These are phyloP conservation scores for Aspergillus alliaceus DNA, from an alignment of 2,329 filamentous ascomycete species.

Conservation along the genomic window DNA sequence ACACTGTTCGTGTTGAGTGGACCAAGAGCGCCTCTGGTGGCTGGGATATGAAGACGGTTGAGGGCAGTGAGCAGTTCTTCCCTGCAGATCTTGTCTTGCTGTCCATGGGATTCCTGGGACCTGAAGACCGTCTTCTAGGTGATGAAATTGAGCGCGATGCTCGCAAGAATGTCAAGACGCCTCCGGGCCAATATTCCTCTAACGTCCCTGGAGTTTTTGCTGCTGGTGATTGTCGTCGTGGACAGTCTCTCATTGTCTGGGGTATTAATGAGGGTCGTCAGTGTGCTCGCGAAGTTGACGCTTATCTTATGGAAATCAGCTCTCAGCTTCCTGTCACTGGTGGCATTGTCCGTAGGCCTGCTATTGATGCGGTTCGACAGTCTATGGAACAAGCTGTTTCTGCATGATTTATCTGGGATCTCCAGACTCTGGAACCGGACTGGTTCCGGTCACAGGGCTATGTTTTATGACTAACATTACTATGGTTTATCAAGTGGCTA, in stretches of 20 bases:
- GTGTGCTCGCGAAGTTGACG: slow-evolving; percentile 86
- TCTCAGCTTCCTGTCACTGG: slow-evolving; percentile 85
- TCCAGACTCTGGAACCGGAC: background rate
- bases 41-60: slow-evolving; percentile 98
- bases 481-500: slow-evolving; percentile 11
- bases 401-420: slow-evolving; percentile 23
- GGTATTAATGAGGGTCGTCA: slow-evolving; percentile 97
- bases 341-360: slow-evolving; percentile 84
- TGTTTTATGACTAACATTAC: slow-evolving; percentile 18
- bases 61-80: slow-evolving; percentile 93
- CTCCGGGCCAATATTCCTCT: slow-evolving; percentile 81
- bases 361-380: slow-evolving; percentile 44
- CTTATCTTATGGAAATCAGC: slow-evolving; percentile 74
- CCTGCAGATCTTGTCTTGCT: slow-evolving; percentile 90
- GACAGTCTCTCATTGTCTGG: slow-evolving; percentile 95
- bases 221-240: slow-evolving; percentile 90
- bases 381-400: slow-evolving; percentile 26
- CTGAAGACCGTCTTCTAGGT: slow-evolving; percentile 83
- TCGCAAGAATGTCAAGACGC: slow-evolving; percentile 95
- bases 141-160: slow-evolving; percentile 88
- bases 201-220: slow-evolving; percentile 88
- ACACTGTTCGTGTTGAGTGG: slow-evolving; percentile 94
- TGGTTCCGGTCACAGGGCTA: background rate
- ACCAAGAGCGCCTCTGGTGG: slow-evolving; percentile 83
- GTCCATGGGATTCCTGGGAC: slow-evolving; percentile 96